phyloP scores from a whole-genome alignment of 345 rosid species.

The Arabis hirsuta region DNA sequence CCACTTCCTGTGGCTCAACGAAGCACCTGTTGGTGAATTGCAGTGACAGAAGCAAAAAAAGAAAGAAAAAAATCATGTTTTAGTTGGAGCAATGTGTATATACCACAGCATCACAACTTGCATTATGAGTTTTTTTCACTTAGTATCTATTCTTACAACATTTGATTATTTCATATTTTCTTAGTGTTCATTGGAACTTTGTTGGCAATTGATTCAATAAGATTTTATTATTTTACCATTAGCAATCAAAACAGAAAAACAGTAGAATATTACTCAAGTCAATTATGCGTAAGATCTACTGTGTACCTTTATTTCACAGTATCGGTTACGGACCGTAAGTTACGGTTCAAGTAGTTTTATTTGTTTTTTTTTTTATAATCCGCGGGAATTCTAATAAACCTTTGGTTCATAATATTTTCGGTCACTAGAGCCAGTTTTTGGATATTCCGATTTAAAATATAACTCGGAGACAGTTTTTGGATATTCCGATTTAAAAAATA shows the following conservation, averaged over 20 bases:
- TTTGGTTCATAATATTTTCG: too few species aligned
- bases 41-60: conserved; percentile 36
- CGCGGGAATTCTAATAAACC: too few species aligned
- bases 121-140: conserved; percentile 10
- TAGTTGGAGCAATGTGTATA: conserved; percentile 38
- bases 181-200: conserved; percentile 1
- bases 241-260: neutral
- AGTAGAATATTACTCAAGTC: too few species aligned
- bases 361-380: too few species aligned
- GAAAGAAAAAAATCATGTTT: conserved; percentile 4
- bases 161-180: neutral
- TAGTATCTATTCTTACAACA: neutral
- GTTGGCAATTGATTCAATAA: neutral
- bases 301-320: too few species aligned
- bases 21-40: conserved; percentile 98
- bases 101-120: conserved; percentile 37
- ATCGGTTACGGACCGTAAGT: too few species aligned
- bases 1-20: conserved; percentile 96
- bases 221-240: neutral
- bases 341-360: too few species aligned
- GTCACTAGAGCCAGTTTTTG: too few species aligned
- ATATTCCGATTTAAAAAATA: too few species aligned
- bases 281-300: too few species aligned
- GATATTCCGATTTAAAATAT: too few species aligned
- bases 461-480: too few species aligned